Conservation (phyloP, 2,329 filamentous ascomycete species). For the Aspergillus niger region DNA sequence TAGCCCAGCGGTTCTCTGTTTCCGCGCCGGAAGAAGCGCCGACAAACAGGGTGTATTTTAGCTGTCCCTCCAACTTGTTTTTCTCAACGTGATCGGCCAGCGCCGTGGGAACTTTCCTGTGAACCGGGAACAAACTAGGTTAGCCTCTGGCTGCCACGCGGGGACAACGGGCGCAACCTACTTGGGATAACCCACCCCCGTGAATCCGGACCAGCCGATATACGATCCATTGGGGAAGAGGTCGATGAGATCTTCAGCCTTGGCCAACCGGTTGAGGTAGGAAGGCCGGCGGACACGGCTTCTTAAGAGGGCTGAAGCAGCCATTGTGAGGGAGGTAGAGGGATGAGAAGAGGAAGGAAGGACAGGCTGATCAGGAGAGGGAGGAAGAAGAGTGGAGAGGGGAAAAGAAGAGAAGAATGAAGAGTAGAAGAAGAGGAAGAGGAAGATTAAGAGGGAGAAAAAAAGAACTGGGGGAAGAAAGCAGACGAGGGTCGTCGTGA, state of each 20-base stretch:
- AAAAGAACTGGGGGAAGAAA: conserved; percentile 3
- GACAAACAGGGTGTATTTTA: conserved; percentile 85
- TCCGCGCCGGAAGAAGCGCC: conserved; percentile 87
- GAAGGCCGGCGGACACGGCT: conserved; percentile 73
- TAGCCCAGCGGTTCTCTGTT: conserved; percentile 91
- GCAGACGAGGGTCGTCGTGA: not conserved
- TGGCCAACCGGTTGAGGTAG: conserved; percentile 76
- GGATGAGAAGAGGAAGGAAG: conserved; percentile 14
- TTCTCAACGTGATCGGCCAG: conserved; percentile 87
- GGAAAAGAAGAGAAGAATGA: conserved; percentile 7
- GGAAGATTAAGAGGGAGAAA: conserved; percentile 11
- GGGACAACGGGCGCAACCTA: conserved; percentile 47
- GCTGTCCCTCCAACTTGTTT: conserved; percentile 78
- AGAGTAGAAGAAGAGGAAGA: conserved; percentile 1
- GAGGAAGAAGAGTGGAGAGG: conserved; percentile 14
- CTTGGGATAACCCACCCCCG: conserved; percentile 87
- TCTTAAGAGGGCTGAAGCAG: conserved; percentile 72
- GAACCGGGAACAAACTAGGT: not conserved
- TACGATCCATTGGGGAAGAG: conserved; percentile 84
- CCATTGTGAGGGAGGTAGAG: conserved; percentile 37
- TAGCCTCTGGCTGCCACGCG: not conserved
- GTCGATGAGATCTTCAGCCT: conserved; percentile 75
- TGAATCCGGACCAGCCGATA: conserved; percentile 89
- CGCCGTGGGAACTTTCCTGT: conserved; percentile 77
- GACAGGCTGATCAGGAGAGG: conserved; percentile 16